These are phyloP conservation scores for Lasiosphaeris hirsuta DNA, from an alignment of 495 filamentous ascomycete species.

Conservation along the genomic window DNA sequence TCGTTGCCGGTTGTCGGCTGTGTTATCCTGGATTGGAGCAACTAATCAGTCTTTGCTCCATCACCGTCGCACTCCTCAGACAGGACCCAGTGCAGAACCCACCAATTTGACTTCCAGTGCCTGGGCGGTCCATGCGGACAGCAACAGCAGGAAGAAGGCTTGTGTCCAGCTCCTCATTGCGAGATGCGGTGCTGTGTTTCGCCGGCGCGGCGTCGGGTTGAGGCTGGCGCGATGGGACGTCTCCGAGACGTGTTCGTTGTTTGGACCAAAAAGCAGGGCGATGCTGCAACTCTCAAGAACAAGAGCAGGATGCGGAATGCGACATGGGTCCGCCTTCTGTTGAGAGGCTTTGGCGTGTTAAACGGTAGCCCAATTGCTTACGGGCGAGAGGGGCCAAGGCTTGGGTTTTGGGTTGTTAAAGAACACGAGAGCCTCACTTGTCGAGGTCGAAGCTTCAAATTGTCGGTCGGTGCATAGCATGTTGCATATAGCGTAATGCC, in stretches of 20 bases:
- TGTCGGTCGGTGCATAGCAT: neutral
- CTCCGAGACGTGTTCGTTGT: constrained; percentile 1
- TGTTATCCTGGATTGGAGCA: constrained; percentile 56
- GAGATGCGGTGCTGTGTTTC: constrained; percentile 16
- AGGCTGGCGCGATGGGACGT: neutral
- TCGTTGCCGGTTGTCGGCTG: constrained; percentile 73
- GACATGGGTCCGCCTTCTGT: no score
- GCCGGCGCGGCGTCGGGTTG: constrained; percentile 9
- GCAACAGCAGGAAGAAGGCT: constrained; percentile 40
- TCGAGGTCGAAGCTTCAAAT: constrained; percentile 8
- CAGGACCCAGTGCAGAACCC: neutral
- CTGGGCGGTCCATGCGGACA: constrained; percentile 54
- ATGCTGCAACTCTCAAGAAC: no score
- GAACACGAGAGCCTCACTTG: constrained; percentile 6
- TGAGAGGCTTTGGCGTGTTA: no score
- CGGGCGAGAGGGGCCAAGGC: no score
- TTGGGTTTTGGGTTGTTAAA: neutral
- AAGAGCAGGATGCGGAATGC: no score
- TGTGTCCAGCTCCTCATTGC: constrained; percentile 44
- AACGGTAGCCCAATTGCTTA: no score
- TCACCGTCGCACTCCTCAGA: neutral
- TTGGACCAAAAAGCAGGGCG: no score
- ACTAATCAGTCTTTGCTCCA: constrained; percentile 3
- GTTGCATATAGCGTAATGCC: neutral
- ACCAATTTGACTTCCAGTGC: constrained; percentile 62